Percentiles rank a stretch among this genome's conserved stretches.
Evolutionary conservation across 768 basidiomycete genomes (phyloP).

Genomic region (Coprinopsis marcescibilis): DNA sequence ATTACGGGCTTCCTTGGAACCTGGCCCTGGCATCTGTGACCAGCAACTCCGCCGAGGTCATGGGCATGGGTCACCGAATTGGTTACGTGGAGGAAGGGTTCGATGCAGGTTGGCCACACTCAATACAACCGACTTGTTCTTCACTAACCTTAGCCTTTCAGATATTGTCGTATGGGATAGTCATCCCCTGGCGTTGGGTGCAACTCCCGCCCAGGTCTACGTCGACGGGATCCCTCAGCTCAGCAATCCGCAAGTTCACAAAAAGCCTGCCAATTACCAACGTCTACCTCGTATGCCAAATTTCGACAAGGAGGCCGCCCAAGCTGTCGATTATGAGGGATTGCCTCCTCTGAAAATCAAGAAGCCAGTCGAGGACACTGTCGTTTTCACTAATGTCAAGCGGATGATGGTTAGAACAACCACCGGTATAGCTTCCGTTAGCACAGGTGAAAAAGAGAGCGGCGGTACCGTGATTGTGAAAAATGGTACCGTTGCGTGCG

Average conservation of each 20-base stretch:
- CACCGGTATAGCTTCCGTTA: slow-evolving; percentile 25
- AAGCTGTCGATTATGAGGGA: slow-evolving; percentile 62
- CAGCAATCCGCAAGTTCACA: slow-evolving; percentile 34
- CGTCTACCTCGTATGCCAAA: slow-evolving; percentile 54
- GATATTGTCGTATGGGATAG: slow-evolving; percentile 82
- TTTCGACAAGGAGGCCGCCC: slow-evolving; percentile 62
- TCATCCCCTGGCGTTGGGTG: slow-evolving; percentile 79
- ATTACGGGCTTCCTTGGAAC: slow-evolving; percentile 68
- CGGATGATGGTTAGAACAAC: slow-evolving; percentile 32
- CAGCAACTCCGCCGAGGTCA: slow-evolving; percentile 59
- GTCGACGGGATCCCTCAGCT: slow-evolving; percentile 87
- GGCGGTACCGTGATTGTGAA: slow-evolving; percentile 33
- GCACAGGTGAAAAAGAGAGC: slow-evolving; percentile 15
- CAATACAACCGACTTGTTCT: too few relatives aligned
- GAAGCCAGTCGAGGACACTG: slow-evolving; percentile 25
- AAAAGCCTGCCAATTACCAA: slow-evolving; percentile 48
- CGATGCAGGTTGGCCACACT: background rate
- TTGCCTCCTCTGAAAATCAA: slow-evolving; percentile 62
- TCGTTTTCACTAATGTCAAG: slow-evolving; percentile 65
- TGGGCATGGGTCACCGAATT: slow-evolving; percentile 77
- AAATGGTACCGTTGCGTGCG: slow-evolving; percentile 49
- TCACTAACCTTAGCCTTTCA: too few relatives aligned
- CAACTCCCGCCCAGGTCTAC: slow-evolving; percentile 83
- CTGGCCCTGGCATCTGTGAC: slow-evolving; percentile 73
- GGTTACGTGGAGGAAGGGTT: slow-evolving; percentile 68